Base-by-base conservation (phyloP, 2,329 filamentous ascomycete species). In the Aureobasidium lini region DNA sequence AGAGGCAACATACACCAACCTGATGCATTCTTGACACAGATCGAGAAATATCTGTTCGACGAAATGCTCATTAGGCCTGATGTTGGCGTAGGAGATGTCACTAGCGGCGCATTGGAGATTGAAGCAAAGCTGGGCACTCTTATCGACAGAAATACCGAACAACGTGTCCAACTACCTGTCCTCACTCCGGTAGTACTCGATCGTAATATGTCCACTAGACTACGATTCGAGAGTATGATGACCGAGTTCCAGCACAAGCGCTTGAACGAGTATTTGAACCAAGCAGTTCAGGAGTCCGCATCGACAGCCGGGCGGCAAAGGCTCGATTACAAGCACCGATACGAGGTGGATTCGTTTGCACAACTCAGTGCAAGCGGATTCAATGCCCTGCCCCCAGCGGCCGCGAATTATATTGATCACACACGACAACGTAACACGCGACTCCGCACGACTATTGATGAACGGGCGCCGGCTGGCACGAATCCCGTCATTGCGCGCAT, bases 91-190 rank as follows among this genome's bases (percentile, higher is more conserved):
- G 80, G 70, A 1, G 74, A 80, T 59, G 76, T 79, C 10, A 80
- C 82, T 15, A 84, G 84, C 6, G 86, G 91, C 13, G 82, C 90
- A 62, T 85, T 96, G 57, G 94, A 99, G 73, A 89, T 99, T 58
- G 94, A 99, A 75, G 94, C 91, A 9, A 97, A 97, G 72, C 79
- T 97, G 49, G 94, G 94, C 16, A 87, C 85, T 29, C 79, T 97
- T 13, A 83, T 93, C 60, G 86, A 90, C 70, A 85, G 84, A 68
- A 82, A 86, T 62, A 88, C 84, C 6, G 83, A 87, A 60, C 79
- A 85, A 48, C 82, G 90, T n/a, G 76, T 92, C 29, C 76, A 81
- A 9, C 74, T 92, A 9, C 83, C 84, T 6, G 79, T 94, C 4
- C 72, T 80, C 23, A 86, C 89, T 0, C 88, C 94, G 70, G 87